Base-by-base conservation (phyloP, 805 yeast genomes). In the Candida quercuum region DNA sequence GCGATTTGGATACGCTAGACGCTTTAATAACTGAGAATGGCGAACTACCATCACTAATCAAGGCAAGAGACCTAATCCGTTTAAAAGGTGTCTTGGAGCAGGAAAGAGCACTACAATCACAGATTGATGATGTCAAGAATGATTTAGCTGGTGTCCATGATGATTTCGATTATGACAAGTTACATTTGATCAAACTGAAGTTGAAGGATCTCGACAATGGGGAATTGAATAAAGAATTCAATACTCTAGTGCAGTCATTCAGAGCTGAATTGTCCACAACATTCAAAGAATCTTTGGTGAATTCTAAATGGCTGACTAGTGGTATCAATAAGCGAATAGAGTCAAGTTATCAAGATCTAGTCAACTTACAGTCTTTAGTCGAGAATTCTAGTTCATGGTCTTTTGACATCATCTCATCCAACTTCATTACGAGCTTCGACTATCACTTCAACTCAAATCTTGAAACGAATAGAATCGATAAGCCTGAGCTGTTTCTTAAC, bases 401-500 rank as follows among this genome's bases (percentile, higher is more conserved):
- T 1, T 56, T 75, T 16, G 69, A 67, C 25, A 47, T 63, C 0
- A 50, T 76, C 8, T 55, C 78, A 1, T 57, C 64, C 20, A 74
- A 74, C 27, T 66, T 76, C 42, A 52, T 59, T 13, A 51, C 64
- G 6, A 63, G 81, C 35, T 78, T 77, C 51, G 63, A 71, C 28
- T 78, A 68, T 53, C 83, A 77, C 50, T 77, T 77, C 57, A 66
- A 68, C 38, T 54, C 60, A 5, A 52, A 59, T 28, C 64, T 53
- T 37, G 71, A 67, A 3, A 70, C 75, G 3, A 71, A 63, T 51
- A 64, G 67, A 40, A 56, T 67, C 37, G 70, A 66, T 28, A 68
- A 63, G 42, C 78, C 75, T 33, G 81, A 77, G 48, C 65, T 74
- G 61, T 74, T 77, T 23, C 66, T 74, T 42, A 60, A 59, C 16